Conservation (phyloP, 2,329 filamentous ascomycete species). For the Paraphoma chrysanthemicola region DNA sequence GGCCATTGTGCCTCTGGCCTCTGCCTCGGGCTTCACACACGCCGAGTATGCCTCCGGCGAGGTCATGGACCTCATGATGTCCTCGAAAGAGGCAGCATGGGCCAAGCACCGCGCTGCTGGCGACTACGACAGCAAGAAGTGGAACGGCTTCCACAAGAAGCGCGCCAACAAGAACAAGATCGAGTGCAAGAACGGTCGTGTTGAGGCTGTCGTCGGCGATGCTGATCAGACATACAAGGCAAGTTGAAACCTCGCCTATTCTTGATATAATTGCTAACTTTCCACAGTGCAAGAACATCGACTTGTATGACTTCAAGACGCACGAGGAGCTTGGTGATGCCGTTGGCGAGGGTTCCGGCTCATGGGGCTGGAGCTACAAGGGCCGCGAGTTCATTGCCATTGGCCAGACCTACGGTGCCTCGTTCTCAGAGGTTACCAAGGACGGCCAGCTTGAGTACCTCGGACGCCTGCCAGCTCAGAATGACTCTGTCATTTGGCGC, state of each 20-base stretch:
- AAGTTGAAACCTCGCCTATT: no score
- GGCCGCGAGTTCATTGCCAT: conserved; percentile 64
- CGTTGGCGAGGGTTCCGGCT: conserved; percentile 51
- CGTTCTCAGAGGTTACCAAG: conserved; percentile 59
- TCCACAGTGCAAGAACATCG: conserved; percentile 52
- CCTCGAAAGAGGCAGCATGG: conserved; percentile 44
- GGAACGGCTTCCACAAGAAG: conserved; percentile 40
- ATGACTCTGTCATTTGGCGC: conserved; percentile 57
- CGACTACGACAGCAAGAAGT: conserved; percentile 39
- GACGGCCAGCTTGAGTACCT: conserved; percentile 60
- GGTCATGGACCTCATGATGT: conserved; percentile 46
- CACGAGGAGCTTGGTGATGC: conserved; percentile 61
- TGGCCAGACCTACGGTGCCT: conserved; percentile 63
- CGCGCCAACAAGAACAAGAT: conserved; percentile 35
- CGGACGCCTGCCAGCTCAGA: conserved; percentile 59
- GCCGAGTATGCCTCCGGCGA: conserved; percentile 41
- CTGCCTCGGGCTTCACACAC: conserved; percentile 35
- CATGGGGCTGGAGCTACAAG: conserved; percentile 61
- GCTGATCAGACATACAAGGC: conserved; percentile 31
- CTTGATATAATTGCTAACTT: no score
- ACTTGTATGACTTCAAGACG: conserved; percentile 64
- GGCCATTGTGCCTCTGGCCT: conserved; percentile 38
- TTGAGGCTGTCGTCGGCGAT: conserved; percentile 47
- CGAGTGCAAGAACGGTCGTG: conserved; percentile 43
- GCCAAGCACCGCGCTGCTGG: conserved; percentile 40